Evolutionary conservation across 2,329 filamentous ascomycete genomes (phyloP).

Genomic region (Cercospora berteroae): DNA sequence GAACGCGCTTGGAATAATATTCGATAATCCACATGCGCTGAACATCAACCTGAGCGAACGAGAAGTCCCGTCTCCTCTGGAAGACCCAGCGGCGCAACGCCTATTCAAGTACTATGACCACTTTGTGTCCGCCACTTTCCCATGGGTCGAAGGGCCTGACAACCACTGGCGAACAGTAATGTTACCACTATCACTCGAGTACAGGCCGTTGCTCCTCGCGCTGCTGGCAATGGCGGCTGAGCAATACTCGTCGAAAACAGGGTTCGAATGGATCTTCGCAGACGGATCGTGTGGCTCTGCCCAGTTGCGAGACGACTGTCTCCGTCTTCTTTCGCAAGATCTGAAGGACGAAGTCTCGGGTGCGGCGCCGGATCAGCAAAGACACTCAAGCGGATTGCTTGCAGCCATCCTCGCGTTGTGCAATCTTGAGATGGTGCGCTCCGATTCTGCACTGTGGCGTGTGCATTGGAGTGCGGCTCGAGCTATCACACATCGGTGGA

Average conservation of each 20-base stretch:
- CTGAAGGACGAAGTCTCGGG: slow-evolving; percentile 7
- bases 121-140: slow-evolving; percentile 5
- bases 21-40: slow-evolving; percentile 7
- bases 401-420: slow-evolving; percentile 12
- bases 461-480: slow-evolving; percentile 15
- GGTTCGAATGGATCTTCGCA: slow-evolving; percentile 9
- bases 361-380: background rate
- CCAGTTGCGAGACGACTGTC: slow-evolving; percentile 8
- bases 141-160: slow-evolving; percentile 11
- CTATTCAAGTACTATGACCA: slow-evolving; percentile 15
- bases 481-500: slow-evolving; percentile 15
- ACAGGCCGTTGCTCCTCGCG: slow-evolving; percentile 10
- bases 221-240: slow-evolving; percentile 13
- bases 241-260: slow-evolving; percentile 4
- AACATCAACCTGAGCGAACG: slow-evolving; percentile 6
- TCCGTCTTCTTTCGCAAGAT: slow-evolving; percentile 4
- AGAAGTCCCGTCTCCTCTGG: background rate
- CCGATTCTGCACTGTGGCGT: slow-evolving; percentile 14
- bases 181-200: slow-evolving; percentile 10
- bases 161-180: slow-evolving; percentile 15
- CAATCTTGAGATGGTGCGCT: slow-evolving; percentile 15
- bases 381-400: slow-evolving; percentile 2
- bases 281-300: background rate
- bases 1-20: slow-evolving; percentile 1
- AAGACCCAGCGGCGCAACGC: slow-evolving; percentile 7